Conservation (phyloP, 2,329 filamentous ascomycete genomes). For the Chaetomium olivaceum region DNA sequence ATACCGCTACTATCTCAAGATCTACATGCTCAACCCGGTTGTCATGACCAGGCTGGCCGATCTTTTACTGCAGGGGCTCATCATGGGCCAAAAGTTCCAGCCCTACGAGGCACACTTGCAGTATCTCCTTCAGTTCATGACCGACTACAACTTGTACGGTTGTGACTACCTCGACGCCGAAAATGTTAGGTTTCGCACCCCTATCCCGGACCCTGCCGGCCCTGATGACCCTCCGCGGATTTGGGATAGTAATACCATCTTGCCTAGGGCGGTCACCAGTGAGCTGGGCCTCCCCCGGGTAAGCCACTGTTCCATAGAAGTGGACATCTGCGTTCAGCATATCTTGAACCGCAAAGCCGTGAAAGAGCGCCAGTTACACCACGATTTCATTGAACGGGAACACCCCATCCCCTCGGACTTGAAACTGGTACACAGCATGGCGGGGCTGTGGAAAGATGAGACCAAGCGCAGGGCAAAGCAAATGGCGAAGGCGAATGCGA, state of each 20-base stretch:
- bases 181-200: constrained; percentile 71
- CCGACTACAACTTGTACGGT: constrained; percentile 95
- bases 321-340: constrained; percentile 85
- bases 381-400: constrained; percentile 77
- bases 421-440: constrained; percentile 90
- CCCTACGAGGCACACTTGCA: constrained; percentile 94
- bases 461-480: constrained; percentile 72
- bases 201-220: constrained; percentile 70
- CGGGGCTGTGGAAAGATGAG: constrained; percentile 89
- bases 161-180: constrained; percentile 80
- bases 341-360: constrained; percentile 82
- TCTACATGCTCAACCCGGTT: constrained; percentile 86
- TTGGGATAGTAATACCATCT: constrained; percentile 79
- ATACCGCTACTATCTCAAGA: constrained; percentile 86
- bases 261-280: constrained; percentile 58
- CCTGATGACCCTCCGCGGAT: constrained; percentile 61
- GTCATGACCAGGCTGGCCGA: constrained; percentile 87
- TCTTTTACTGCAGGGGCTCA: constrained; percentile 80
- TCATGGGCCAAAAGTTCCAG: constrained; percentile 81
- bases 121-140: constrained; percentile 95
- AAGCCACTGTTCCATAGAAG: constrained; percentile 86
- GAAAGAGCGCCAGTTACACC: constrained; percentile 75
- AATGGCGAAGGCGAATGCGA: constrained; percentile 59
- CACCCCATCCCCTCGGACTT: constrained; percentile 64
- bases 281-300: constrained; percentile 68